Evolutionary conservation across 768 basidiomycete genomes (phyloP).

Genomic region (Kwoniella europaea): DNA sequence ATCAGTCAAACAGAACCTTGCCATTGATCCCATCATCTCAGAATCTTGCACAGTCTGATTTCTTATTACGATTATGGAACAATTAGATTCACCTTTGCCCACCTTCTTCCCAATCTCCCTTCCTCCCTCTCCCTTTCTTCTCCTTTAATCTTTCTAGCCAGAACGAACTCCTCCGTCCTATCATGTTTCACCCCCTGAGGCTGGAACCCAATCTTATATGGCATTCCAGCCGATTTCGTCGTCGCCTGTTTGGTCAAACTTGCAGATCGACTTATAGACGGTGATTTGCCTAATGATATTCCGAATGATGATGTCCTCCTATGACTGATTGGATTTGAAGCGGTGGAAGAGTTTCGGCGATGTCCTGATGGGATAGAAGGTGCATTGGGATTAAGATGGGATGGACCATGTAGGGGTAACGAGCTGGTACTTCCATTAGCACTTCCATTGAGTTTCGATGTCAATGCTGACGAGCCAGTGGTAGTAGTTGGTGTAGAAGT

Average conservation of each 20-base stretch:
- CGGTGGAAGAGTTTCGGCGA: constrained; percentile 16
- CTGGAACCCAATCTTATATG: constrained; percentile 89
- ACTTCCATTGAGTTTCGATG: not conserved
- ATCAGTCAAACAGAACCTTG: too few relatives aligned
- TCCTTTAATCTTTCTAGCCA: constrained; percentile 54
- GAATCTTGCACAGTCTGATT: too few relatives aligned
- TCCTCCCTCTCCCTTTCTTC: constrained; percentile 72
- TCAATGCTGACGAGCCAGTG: constrained; percentile 5
- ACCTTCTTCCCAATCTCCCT: constrained; percentile 78
- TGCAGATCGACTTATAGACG: constrained; percentile 36
- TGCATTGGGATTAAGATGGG: constrained; percentile 36
- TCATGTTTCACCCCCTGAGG: constrained; percentile 80
- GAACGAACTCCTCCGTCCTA: constrained; percentile 80
- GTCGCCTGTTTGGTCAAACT: constrained; percentile 24
- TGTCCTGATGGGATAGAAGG: constrained; percentile 14
- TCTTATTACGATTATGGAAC: too few relatives aligned
- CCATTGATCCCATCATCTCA: too few relatives aligned
- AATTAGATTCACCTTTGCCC: constrained; percentile 74
- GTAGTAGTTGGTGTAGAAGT: constrained; percentile 19
- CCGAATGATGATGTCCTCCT: constrained; percentile 22
- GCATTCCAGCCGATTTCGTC: constrained; percentile 46
- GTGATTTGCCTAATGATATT: constrained; percentile 5
- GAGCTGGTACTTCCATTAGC: constrained; percentile 23
- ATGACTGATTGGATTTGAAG: constrained; percentile 8
- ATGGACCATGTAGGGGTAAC: constrained; percentile 38